Percentiles rank a stretch among this genome's conserved stretches.
Conservation (phyloP, 1,284 basidiomycete genomes). For the Hypsizygus ulmarius region DNA sequence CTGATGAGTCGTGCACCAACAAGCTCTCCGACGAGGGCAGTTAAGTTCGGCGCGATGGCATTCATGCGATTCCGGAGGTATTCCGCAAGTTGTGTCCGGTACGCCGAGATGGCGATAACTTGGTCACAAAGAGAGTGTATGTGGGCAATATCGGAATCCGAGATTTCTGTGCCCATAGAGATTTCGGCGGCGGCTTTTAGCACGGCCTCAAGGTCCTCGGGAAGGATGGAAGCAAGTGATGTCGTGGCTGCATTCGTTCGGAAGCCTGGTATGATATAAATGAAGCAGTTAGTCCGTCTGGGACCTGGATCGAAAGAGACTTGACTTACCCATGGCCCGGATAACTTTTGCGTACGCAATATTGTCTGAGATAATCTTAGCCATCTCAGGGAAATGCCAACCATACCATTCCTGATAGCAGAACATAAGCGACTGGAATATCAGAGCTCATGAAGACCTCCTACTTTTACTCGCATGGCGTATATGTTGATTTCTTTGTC, state of each 20-base stretch:
- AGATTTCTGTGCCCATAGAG: constrained; percentile 99
- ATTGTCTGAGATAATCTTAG: constrained; percentile 97
- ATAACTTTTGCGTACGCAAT: constrained; percentile 94
- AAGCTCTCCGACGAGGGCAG: constrained; percentile 93
- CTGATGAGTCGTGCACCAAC: constrained; percentile 96
- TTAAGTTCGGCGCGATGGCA: constrained; percentile 95
- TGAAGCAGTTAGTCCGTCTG: constrained; percentile 12
- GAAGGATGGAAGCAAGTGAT: constrained; percentile 86
- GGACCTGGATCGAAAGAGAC: neutral
- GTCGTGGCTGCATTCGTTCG: constrained; percentile 89
- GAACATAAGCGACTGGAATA: constrained; percentile 14
- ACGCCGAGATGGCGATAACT: constrained; percentile 93
- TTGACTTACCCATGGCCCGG: constrained; percentile 72
- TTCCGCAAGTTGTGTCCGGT: constrained; percentile 90
- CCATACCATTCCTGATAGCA: constrained; percentile 92
- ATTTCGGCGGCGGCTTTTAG: constrained; percentile 93
- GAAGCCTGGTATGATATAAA: constrained; percentile 57
- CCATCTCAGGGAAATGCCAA: constrained; percentile 99
- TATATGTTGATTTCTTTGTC: constrained; percentile 99
- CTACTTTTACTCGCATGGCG: constrained; percentile 95
- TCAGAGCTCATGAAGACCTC: constrained; percentile 16
- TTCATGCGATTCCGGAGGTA: constrained; percentile 98
- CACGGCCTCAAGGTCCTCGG: constrained; percentile 91
- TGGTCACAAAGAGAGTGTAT: constrained; percentile 96
- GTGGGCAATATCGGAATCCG: constrained; percentile 91